Percentiles rank a stretch among this genome's conserved stretches.
These are phyloP conservation scores for Carex arenaria DNA, from an alignment of 202 grass and related monocot genomes.

Conservation along the genomic window DNA sequence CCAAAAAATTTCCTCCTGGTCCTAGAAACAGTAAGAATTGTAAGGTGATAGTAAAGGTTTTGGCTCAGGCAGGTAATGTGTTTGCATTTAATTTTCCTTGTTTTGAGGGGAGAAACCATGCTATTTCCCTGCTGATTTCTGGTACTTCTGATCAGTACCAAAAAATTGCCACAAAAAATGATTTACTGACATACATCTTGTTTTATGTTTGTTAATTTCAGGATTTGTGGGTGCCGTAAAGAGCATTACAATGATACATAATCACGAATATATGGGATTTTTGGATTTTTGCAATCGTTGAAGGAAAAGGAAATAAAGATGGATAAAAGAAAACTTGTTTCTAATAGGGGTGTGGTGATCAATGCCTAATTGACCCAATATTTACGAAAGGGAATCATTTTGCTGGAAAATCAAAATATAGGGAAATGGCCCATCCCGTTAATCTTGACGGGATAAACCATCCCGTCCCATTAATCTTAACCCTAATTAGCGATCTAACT, in stretches of 20 bases:
- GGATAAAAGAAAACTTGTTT: slow-evolving; percentile 8
- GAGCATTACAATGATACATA: slow-evolving; percentile 73
- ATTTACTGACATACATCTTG: neutral
- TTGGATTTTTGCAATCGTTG: slow-evolving; percentile 60
- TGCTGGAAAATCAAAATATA: too few species aligned
- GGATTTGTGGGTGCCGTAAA: slow-evolving; percentile 68
- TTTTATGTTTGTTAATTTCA: slow-evolving; percentile 30
- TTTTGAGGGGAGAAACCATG: neutral
- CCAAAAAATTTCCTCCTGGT: neutral
- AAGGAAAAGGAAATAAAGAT: slow-evolving; percentile 16
- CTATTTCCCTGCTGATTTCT: neutral
- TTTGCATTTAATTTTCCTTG: neutral
- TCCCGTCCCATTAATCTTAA: too few species aligned
- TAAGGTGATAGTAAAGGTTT: neutral
- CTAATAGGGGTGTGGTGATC: slow-evolving; percentile 28
- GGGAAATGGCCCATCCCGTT: too few species aligned
- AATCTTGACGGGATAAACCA: too few species aligned
- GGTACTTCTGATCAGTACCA: neutral
- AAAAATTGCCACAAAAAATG: neutral
- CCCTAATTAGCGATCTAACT: too few species aligned
- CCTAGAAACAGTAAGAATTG: neutral
- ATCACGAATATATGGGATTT: slow-evolving; percentile 93
- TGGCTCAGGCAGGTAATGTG: neutral
- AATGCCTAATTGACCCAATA: slow-evolving; percentile 65
- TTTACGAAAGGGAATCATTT: too few species aligned